Evolutionary conservation across 495 filamentous ascomycete genomes (phyloP).

Genomic region (Neurospora discreta): DNA sequence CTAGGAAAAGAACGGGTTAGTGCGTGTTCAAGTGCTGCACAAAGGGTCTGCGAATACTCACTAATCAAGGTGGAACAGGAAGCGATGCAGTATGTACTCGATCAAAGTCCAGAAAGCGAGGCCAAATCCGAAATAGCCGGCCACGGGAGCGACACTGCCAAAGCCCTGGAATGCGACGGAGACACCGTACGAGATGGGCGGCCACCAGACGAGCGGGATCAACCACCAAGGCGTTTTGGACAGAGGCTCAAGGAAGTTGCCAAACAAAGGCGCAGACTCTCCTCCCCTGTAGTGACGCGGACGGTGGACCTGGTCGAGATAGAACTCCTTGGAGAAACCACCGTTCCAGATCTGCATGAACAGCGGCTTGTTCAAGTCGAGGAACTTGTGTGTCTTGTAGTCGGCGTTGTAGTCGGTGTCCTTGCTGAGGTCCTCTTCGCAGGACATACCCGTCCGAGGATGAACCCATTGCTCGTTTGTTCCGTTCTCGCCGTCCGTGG

Average conservation of each 20-base stretch:
- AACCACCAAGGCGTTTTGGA: constrained; percentile 91
- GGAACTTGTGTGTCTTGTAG: constrained; percentile 80
- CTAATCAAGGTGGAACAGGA: constrained; percentile 88
- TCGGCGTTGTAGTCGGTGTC: constrained; percentile 69
- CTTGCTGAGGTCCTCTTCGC: constrained; percentile 72
- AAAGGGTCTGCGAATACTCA: constrained; percentile 33
- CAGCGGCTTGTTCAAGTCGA: constrained; percentile 80
- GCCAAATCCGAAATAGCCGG: constrained; percentile 51
- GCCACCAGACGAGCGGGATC: constrained; percentile 79
- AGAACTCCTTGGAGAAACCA: constrained; percentile 85
- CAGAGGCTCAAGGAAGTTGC: constrained; percentile 93
- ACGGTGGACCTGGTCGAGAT: constrained; percentile 90
- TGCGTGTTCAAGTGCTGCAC: background rate
- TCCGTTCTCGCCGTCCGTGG: constrained; percentile 13
- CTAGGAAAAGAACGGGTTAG: constrained; percentile 28
- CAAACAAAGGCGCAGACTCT: constrained; percentile 85
- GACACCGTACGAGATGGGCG: constrained; percentile 64
- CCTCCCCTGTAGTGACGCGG: constrained; percentile 92
- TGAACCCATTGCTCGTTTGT: constrained; percentile 33
- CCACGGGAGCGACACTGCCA: constrained; percentile 26
- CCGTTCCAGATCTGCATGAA: constrained; percentile 82
- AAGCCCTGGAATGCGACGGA: constrained; percentile 50
- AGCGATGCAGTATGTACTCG: constrained; percentile 85
- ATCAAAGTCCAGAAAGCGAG: constrained; percentile 76
- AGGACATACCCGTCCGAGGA: constrained; percentile 72